Evolutionary conservation across 2,329 filamentous ascomycete species (phyloP).

Genomic region (Cordyceps cateniannulata): DNA sequence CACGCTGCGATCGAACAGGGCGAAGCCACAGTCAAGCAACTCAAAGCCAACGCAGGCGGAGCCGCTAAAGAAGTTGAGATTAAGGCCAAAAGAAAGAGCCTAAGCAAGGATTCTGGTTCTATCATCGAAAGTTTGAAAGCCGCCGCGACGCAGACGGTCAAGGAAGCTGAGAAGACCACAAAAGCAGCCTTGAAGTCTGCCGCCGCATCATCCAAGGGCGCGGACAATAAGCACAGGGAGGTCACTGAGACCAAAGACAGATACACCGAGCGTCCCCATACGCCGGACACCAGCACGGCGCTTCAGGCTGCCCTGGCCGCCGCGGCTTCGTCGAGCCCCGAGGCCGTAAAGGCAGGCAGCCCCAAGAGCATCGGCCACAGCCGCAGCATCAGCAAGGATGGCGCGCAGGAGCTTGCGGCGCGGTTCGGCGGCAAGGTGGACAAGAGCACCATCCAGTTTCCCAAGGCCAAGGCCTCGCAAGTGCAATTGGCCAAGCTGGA

Average conservation of each 20-base stretch:
- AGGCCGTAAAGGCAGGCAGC: background rate
- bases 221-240: background rate
- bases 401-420: conserved; percentile 4
- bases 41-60: background rate
- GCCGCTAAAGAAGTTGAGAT: background rate
- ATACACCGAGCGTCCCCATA: background rate
- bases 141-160: background rate
- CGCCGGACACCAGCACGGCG: conserved; percentile 1
- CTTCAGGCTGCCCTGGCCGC: conserved; percentile 6
- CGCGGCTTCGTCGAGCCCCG: background rate
- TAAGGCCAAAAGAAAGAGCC: background rate
- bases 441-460: background rate
- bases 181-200: background rate
- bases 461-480: background rate
- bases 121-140: background rate
- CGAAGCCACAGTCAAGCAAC: background rate
- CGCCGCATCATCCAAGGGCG: background rate
- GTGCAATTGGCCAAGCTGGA: background rate
- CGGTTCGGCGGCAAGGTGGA: background rate
- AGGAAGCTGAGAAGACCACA: background rate
- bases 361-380: background rate
- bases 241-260: background rate
- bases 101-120: background rate
- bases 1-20: background rate
- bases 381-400: background rate